Base-by-base conservation (phyloP, 148 eudicot genomes). In the Chenopodium album region DNA sequence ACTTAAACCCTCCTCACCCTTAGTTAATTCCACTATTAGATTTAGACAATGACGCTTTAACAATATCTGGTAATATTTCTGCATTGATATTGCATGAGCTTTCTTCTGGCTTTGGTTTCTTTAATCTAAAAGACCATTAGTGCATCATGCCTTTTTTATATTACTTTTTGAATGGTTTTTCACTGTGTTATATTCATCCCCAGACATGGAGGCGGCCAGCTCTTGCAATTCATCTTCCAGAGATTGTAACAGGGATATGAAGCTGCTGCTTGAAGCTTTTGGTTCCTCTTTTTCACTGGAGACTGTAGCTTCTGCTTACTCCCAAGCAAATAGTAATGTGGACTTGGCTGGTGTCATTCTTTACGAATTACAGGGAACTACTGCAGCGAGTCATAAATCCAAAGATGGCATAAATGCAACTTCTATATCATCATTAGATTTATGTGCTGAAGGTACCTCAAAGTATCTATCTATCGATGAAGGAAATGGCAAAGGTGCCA, bases 261-360 rank as follows among this genome's bases (percentile, higher is more conserved):
- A 92, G 48, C 80, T 63, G 56, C 85, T 94, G 83, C 88, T 87
- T 78, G 90, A 94, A 65, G 89, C 91, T 16, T 94, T 94, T 86
- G 92, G 92, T 71, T 88, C 94, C 19, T 71, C 86, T 32, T 88
- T 90, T 69, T 90, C 94, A 28, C 89, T 91, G 0, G 84, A 92
- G 73, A 89, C 85, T 76, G 90, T 93, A 75, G 84, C 91, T 71
- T 83, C 89, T 52, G 94, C 94, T 67, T 93, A 92, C 82, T 82
- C 86, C 64, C 85, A 87, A 85, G 87, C 95, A 78, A 90, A 88
- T 34, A 82, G 82, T 50, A 50, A 92, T 80, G 59, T 89, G 72
- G 71, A 81, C 22, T 34, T 79, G 78, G 89, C 95, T 56, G 88
- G 91, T 67, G 91, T 87, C 44, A 84, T 92, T 75, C 88, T 93